phyloP scores from a whole-genome alignment of 73 alveolate species.

The Tetrahymena malaccensis region DNA sequence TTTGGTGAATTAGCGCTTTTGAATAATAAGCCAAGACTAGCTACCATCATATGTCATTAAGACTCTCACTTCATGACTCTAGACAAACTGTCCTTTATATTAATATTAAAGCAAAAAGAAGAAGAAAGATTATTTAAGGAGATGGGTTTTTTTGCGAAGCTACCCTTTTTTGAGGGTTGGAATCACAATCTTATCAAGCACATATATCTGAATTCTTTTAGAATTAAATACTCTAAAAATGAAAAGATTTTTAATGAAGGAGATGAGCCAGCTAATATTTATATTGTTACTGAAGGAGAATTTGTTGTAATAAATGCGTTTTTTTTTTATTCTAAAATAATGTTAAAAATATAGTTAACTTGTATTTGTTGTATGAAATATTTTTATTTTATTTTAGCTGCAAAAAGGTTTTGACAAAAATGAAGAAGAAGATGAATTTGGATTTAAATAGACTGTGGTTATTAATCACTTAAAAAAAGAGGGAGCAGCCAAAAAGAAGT shows the following conservation, averaged over 20 bases:
- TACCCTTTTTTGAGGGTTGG: neutral
- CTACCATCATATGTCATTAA: slow-evolving; percentile 11
- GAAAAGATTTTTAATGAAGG: neutral
- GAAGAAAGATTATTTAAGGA: neutral
- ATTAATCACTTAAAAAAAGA: neutral
- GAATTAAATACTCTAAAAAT: neutral
- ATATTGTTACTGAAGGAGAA: neutral
- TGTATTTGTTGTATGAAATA: neutral
- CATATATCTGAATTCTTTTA: neutral
- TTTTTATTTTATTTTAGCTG: neutral
- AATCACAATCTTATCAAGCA: neutral
- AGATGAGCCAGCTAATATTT: neutral
- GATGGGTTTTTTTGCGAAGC: neutral
- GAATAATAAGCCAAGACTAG: slow-evolving; percentile 34
- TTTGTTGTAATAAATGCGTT: neutral
- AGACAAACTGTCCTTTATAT: neutral
- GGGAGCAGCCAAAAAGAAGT: neutral
- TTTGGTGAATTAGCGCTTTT: slow-evolving; percentile 40
- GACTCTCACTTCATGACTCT: slow-evolving; percentile 7
- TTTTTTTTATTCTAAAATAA: neutral
- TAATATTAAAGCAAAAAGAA: neutral
- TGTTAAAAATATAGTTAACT: neutral
- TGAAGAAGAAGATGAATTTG: neutral
- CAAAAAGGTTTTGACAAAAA: neutral
- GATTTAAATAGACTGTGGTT: neutral